Conservation (phyloP, 2,329 filamentous ascomycete species). For the Canariomyces notabilis region DNA sequence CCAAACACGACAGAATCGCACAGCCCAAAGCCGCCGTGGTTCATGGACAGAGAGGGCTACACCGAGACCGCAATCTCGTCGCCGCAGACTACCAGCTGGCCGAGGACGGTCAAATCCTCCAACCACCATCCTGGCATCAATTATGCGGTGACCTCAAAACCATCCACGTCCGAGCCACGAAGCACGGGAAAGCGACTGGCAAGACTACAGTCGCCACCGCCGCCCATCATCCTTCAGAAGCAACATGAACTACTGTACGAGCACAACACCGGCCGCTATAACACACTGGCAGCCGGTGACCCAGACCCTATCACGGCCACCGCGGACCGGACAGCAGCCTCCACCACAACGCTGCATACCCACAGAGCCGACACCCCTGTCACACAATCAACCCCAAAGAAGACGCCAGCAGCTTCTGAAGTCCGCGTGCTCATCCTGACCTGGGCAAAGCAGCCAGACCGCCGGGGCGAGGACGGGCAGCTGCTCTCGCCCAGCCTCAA, state of each 20-base stretch:
- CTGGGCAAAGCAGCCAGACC: slow-evolving; percentile 17
- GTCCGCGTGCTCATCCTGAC: slow-evolving; percentile 20
- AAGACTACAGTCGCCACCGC: background rate
- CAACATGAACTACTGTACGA: background rate
- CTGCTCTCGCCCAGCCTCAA: slow-evolving; percentile 2
- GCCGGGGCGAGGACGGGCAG: slow-evolving; percentile 11
- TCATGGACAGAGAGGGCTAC: slow-evolving; percentile 14
- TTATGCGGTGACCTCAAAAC: background rate
- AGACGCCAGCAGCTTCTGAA: slow-evolving; percentile 11
- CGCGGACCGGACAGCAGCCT: background rate
- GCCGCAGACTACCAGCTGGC: slow-evolving; percentile 16
- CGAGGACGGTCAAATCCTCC: slow-evolving; percentile 1
- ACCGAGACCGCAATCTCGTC: slow-evolving; percentile 19
- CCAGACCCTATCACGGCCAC: background rate
- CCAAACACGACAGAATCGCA: slow-evolving; percentile 12
- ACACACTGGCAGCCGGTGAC: no score
- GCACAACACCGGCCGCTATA: background rate
- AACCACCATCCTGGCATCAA: background rate
- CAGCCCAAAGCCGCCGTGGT: slow-evolving; percentile 21
- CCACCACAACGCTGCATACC: slow-evolving; percentile 1
- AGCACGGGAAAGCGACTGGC: background rate
- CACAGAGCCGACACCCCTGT: no score
- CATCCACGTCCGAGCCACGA: background rate
- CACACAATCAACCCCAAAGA: background rate
- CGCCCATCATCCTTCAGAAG: background rate